Conservation (phyloP, 345 rosid genomes). For the Camelina neglecta region DNA sequence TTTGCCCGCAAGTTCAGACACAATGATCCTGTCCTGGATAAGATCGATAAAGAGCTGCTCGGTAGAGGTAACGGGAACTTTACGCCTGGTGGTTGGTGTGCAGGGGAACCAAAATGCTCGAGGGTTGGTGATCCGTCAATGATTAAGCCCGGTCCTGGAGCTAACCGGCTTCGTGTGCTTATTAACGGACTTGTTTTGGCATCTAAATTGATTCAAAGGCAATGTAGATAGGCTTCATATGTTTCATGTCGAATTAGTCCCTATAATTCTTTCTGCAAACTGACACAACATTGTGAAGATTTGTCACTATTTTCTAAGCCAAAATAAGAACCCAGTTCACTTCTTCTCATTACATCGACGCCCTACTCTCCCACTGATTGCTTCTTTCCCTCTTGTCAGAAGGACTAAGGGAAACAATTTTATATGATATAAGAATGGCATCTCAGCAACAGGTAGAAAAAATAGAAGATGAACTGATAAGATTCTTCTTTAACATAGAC, state of each 20-base stretch:
- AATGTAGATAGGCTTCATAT: conserved; percentile 65
- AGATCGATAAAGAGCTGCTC: conserved; percentile 42
- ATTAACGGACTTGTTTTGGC: conserved; percentile 53
- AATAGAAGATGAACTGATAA: conserved; percentile 21
- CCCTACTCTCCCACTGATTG: neutral
- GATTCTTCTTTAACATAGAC: neutral
- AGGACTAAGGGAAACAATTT: neutral
- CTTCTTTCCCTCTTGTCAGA: conserved; percentile 1
- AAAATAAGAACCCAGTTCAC: conserved; percentile 28
- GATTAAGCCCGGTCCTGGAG: conserved; percentile 84
- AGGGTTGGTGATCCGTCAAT: conserved; percentile 62
- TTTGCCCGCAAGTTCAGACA: conserved; percentile 47
- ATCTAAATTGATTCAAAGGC: conserved; percentile 54
- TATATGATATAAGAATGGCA: neutral
- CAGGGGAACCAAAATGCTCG: conserved; percentile 69
- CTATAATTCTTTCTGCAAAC: conserved; percentile 11
- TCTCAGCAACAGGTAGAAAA: neutral
- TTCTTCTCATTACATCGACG: neutral
- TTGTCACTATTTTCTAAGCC: conserved; percentile 17
- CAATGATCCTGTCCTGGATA: conserved; percentile 44
- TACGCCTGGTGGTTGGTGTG: conserved; percentile 98
- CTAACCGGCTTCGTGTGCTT: conserved; percentile 61
- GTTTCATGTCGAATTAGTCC: conserved; percentile 2
- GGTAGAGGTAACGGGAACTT: conserved; percentile 49
- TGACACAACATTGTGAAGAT: conserved; percentile 25